Conservation (phyloP, 2,329 filamentous ascomycete species). For the Alternaria viburni region DNA sequence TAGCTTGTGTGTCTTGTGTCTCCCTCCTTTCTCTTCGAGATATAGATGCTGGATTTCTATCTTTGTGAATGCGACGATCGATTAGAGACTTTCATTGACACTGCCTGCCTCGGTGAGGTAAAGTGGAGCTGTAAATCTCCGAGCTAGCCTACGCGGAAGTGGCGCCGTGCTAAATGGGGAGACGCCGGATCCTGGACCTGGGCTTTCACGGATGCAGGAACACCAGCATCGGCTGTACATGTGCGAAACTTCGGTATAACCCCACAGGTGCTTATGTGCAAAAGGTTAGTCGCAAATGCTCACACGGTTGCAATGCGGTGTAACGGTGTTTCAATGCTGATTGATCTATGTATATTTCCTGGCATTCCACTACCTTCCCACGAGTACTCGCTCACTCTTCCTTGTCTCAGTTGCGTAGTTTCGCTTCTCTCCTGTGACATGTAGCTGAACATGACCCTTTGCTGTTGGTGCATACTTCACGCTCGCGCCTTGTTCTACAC, state of each 20-base stretch:
- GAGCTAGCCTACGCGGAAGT: background rate
- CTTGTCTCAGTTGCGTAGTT: constrained; percentile 31
- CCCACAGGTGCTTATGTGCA: background rate
- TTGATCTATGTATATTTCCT: background rate
- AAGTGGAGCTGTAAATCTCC: background rate
- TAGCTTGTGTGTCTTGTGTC: too few species aligned
- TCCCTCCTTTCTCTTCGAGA: background rate
- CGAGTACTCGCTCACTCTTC: constrained; percentile 21
- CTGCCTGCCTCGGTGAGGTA: background rate
- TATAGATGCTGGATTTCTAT: background rate
- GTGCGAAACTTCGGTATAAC: background rate
- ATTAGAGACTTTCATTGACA: background rate
- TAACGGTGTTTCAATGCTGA: background rate
- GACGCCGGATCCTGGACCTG: background rate
- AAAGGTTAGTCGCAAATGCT: background rate
- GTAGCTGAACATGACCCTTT: constrained; percentile 18
- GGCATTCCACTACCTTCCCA: background rate
- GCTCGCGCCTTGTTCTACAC: constrained; percentile 28
- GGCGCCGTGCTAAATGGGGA: constrained; percentile 1
- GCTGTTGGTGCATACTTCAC: constrained; percentile 18
- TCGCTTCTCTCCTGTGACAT: constrained; percentile 28
- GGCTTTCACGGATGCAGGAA: background rate
- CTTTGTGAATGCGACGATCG: background rate
- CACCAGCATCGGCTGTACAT: background rate
- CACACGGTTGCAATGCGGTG: background rate